Percentiles rank a stretch among this genome's conserved stretches.
phyloP scores from a whole-genome alignment of 1,284 basidiomycete species.

The Dichomitus squalens region DNA sequence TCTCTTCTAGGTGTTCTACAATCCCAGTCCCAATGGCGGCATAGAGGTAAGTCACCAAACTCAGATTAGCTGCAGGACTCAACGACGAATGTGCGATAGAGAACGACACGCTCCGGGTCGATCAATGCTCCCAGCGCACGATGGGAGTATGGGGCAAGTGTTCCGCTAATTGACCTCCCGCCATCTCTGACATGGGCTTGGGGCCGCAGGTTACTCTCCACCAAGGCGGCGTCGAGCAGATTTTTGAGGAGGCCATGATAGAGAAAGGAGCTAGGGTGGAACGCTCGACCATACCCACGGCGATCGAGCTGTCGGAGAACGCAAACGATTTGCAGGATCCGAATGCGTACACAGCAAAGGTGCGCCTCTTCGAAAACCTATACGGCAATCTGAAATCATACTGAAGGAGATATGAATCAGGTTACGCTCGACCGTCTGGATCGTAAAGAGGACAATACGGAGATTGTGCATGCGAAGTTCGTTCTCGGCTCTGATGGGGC shows the following conservation, averaged over 20 bases:
- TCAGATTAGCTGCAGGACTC: too few species aligned
- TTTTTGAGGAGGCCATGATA: conserved; percentile 67
- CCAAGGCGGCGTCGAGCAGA: conserved; percentile 73
- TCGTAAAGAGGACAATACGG: conserved; percentile 33
- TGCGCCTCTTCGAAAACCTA: conserved; percentile 33
- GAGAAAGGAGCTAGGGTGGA: conserved; percentile 53
- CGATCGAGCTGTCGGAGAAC: conserved; percentile 53
- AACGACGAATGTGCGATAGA: neutral
- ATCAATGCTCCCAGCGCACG: neutral
- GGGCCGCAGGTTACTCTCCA: conserved; percentile 78
- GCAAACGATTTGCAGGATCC: conserved; percentile 42
- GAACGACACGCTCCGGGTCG: conserved; percentile 31
- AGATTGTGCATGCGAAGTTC: conserved; percentile 55
- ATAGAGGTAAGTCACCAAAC: conserved; percentile 49
- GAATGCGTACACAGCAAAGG: conserved; percentile 57
- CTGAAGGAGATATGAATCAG: conserved; percentile 20
- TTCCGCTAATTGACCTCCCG: too few species aligned
- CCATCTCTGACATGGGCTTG: too few species aligned
- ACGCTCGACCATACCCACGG: conserved; percentile 56
- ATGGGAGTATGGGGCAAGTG: neutral
- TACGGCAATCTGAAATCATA: neutral
- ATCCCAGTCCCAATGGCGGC: conserved; percentile 60
- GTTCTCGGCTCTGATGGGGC: conserved; percentile 67
- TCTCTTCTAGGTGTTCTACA: conserved; percentile 64
- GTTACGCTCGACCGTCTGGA: conserved; percentile 39